A percentile compares a stretch with the other conserved stretches of the same genome.
Evolutionary conservation across 139 green algal species (phyloP).

Genomic region (Chlorella sorokiniana): DNA sequence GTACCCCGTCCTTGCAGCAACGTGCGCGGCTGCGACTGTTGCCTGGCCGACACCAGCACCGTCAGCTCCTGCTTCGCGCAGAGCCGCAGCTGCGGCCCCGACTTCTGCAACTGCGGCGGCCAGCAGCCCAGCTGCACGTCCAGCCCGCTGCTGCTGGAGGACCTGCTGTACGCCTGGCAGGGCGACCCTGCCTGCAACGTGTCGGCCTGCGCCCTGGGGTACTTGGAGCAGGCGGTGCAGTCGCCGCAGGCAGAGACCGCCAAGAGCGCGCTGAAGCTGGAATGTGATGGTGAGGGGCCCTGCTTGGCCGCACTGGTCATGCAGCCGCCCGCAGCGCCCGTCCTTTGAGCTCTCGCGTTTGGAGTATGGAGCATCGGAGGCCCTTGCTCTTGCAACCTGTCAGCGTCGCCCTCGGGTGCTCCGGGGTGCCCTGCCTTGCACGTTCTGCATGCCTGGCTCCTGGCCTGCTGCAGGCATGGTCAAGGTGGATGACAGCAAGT

Average conservation of each 20-base stretch:
- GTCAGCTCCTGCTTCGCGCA: conserved; percentile 15
- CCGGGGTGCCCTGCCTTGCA: not conserved
- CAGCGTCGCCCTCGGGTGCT: too few species aligned
- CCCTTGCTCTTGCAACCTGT: too few species aligned
- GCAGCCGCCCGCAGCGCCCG: too few species aligned
- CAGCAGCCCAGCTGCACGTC: not conserved
- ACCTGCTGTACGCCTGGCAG: not conserved
- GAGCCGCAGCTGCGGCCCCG: conserved; percentile 1
- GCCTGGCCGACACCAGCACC: not conserved
- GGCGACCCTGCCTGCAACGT: not conserved
- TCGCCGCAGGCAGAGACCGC: not conserved
- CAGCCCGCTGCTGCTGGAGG: not conserved
- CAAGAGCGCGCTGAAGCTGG: not conserved
- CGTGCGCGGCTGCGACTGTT: conserved; percentile 35
- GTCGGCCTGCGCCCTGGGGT: not conserved
- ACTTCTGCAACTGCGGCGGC: conserved; percentile 28
- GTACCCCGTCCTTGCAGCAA: not conserved
- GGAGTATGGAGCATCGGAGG: too few species aligned
- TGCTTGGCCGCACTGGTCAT: too few species aligned
- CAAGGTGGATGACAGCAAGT: not conserved
- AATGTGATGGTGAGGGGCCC: conserved; percentile 6
- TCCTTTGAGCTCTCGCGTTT: too few species aligned
- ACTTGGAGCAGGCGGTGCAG: not conserved
- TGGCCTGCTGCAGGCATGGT: not conserved
- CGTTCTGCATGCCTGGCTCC: too few species aligned